Base-by-base conservation (phyloP, 2,329 filamentous ascomycete genomes). In the Rhinocladiella similis region DNA sequence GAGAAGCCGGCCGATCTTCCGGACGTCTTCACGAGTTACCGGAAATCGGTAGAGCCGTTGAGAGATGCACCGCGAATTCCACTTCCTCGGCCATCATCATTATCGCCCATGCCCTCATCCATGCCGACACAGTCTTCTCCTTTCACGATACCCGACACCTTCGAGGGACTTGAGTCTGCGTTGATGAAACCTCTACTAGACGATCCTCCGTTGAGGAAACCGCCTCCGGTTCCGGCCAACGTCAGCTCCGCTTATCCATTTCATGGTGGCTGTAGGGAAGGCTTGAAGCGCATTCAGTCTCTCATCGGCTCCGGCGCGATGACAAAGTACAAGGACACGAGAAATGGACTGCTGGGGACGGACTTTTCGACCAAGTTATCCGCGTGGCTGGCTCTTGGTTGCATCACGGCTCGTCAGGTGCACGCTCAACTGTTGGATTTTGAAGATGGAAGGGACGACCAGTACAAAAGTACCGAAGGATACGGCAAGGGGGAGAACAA, bases 361-460 rank as follows among this genome's bases (percentile, higher is more conserved):
- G 86, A 90, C 62, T 91, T 86, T 66, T 89, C 85, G 65, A 91
- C 88, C 2, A 92, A 91, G 59, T 75, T 93, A 0, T 90, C 89
- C 0, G 86, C 83, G 0, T 93, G 84, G 68, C 77, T 93, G 0
- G 82, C 88, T 0, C 79, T 89, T 12, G 90, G 90, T 3, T 88
- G 84, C 64, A 76, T 92, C 42, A 88, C 88, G 0, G 85, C 88
- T 1, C 83, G 89, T 1, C 87, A 90, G 66, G 74, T 93, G 2
- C 88, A 93, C 60, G 78, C 81, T 43, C 79, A 81, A n/a, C 77
- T 93, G 47, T 20, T 86, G 5, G 79, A 80, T 20, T 89, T 90
- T 56, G 89, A 93, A 71, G 80, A 90, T 41, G 89, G 87, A 0
- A 42, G 42, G 10, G 72, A 68, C 19, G 65, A 69, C 0, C 54